phyloP scores from a whole-genome alignment of 2,329 filamentous ascomycete genomes.

The Chaetomiaceae sp. region DNA sequence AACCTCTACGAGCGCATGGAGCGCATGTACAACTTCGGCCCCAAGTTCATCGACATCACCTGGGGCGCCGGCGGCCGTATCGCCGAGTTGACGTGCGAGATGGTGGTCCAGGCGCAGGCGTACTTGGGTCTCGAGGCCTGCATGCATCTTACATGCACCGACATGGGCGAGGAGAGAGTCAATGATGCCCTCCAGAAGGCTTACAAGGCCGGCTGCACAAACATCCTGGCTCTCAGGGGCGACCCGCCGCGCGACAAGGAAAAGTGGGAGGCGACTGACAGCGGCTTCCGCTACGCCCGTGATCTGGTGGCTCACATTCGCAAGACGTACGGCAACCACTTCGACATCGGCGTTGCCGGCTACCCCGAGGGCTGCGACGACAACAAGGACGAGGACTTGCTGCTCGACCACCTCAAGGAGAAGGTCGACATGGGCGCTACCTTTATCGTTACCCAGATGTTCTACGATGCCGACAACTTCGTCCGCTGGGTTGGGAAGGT shows the following conservation, averaged over 20 bases:
- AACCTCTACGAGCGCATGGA: slow-evolving; percentile 99
- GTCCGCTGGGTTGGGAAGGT: slow-evolving; percentile 84
- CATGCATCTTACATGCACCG: slow-evolving; percentile 98
- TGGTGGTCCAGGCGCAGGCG: slow-evolving; percentile 93
- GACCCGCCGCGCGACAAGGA: slow-evolving; percentile 92
- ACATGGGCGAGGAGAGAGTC: slow-evolving; percentile 91
- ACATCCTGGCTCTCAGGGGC: slow-evolving; percentile 88
- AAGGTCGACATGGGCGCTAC: slow-evolving; percentile 92
- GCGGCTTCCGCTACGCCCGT: slow-evolving; percentile 84
- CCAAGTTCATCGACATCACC: slow-evolving; percentile 95
- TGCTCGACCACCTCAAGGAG: slow-evolving; percentile 91
- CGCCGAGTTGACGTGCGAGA: slow-evolving; percentile 90
- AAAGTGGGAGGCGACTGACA: slow-evolving; percentile 84
- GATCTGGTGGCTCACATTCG: slow-evolving; percentile 78
- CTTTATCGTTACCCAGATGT: slow-evolving; percentile 98
- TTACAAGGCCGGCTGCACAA: slow-evolving; percentile 93
- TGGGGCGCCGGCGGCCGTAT: slow-evolving; percentile 94
- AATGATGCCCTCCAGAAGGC: slow-evolving; percentile 82
- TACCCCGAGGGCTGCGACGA: slow-evolving; percentile 96
- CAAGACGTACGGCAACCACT: slow-evolving; percentile 76
- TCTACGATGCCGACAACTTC: slow-evolving; percentile 97
- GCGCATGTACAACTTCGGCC: slow-evolving; percentile 91
- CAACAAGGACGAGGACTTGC: slow-evolving; percentile 75
- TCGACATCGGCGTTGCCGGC: slow-evolving; percentile 94
- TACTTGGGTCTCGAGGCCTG: slow-evolving; percentile 96